Base-by-base conservation (phyloP, 2,329 filamentous ascomycete genomes). In the Cladophialophora immunda region DNA sequence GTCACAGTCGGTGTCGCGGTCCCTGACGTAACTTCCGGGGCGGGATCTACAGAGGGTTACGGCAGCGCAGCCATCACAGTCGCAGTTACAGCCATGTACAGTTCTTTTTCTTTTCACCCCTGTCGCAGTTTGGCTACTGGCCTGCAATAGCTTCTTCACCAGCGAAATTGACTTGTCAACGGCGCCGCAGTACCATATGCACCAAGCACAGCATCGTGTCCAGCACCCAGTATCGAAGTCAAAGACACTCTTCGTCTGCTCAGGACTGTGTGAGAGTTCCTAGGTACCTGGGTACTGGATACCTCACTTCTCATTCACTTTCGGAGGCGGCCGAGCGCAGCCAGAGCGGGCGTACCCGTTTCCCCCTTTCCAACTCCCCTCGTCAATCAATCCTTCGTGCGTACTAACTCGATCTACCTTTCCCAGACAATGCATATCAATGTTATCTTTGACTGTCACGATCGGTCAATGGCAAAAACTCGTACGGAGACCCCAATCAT, bases 291-390 rank as follows among this genome's bases (percentile, higher is more conserved):
- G 17, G 36, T 17, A 41, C 13, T 17, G n/a, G n/a, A 17, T 41
- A 15, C 17, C 36, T 41, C 36, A 41, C 36, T 41, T 32, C 15
- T 5, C 6, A 32, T 36, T 38, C 30, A 47, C 38, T n/a, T 13
- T 62, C 64, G 64, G 64, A 58, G 58, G 45, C 45, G 50, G 55
- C 65, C 65, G 57, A 59, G 15, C 22, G 45, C n/a, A 25, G 8
- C 45, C 19, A 50, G 55, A 32, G 36, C 65, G 65, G 65, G 47
- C 59, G 32, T 52, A 60, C 30, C 65, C 65, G 65, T 34, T 22
- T 2, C 25, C 45, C 47, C 25, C 47, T 55, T n/a, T 41, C 53
- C 57, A 29, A n/a, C 56, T 22, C 56, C 50, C 25, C 57, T 19
- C 6, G 57, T 19, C 41, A 50, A 45, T 41, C 41, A 53, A 29